A percentile compares a stretch with the other conserved stretches of the same genome.
Evolutionary conservation across 75 land plant species (phyloP).

Genomic region (Pinus taeda): DNA sequence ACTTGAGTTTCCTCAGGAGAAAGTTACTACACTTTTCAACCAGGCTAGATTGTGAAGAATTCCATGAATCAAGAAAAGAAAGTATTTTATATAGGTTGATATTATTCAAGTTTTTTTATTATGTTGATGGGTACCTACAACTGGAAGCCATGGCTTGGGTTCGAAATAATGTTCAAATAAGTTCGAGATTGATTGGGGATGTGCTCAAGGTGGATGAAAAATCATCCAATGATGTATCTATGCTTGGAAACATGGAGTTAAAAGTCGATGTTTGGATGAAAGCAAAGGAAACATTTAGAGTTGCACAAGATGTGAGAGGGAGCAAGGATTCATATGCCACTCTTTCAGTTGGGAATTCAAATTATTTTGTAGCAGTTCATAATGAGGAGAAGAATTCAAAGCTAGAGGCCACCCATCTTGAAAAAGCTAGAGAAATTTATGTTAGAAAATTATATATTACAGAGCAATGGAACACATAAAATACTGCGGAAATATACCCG

Average conservation of each 20-base stretch:
- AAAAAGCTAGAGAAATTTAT: conserved; percentile 86
- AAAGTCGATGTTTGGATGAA: conserved; percentile 96
- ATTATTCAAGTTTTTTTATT: conserved; percentile 92
- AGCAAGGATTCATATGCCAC: conserved; percentile 85
- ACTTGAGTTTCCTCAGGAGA: too few relatives aligned
- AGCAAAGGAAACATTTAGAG: conserved; percentile 87
- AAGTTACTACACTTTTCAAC: too few relatives aligned
- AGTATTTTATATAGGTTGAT: too few relatives aligned
- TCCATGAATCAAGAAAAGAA: too few relatives aligned
- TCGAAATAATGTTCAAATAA: conserved; percentile 62
- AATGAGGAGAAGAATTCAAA: conserved; percentile 81
- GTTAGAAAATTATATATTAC: too few relatives aligned
- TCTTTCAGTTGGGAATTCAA: conserved; percentile 92
- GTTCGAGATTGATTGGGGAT: conserved; percentile 74
- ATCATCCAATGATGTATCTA: conserved; percentile 66
- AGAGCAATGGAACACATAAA: too few relatives aligned
- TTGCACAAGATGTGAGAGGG: conserved; percentile 75
- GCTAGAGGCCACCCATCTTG: conserved; percentile 94
- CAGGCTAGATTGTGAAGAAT: too few relatives aligned
- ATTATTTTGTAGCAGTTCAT: conserved; percentile 86
- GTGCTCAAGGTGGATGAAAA: conserved; percentile 75
- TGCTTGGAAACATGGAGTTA: conserved; percentile 84
- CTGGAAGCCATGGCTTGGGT: conserved; percentile 89
- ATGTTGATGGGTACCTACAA: conserved; percentile 84
- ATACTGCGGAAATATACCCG: too few relatives aligned